Evolutionary conservation across 495 filamentous ascomycete species (phyloP), one percentile per base, ranked within the genome.

Genomic region (Articulospora tetracladia): DNA sequence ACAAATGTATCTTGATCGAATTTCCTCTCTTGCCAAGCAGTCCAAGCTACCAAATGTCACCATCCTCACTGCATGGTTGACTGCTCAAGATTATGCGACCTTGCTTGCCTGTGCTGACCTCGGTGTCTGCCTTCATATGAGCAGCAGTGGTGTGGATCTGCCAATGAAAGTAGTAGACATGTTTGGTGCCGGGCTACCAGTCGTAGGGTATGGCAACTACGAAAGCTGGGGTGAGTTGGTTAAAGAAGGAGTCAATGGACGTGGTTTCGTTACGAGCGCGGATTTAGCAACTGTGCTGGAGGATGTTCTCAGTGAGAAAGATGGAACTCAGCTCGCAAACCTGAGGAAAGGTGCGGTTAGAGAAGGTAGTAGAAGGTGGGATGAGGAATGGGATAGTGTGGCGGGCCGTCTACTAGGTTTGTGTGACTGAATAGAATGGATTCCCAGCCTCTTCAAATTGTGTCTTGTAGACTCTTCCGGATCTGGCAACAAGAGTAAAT

Each of bases 121-220:
- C 12, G 94, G 94, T 1, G 83, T 99, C 19, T 94, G 90, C 66
- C 77, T 99, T 51, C 94, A 99, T 72, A 95, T 83, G 55, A 95
- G 90, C 63, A 93, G 88, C 64, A 96, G 91, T 47, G 94, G 94
- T 2, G 91, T 99, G 0, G 94, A 99, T 74, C 74, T 99, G 23
- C 94, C 94, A 0, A 99, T 99, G 94, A 99, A 99, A 74, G 93
- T 99, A 8, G 93, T 99, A 6, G 94, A 99, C 67, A 94, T 99
- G 90, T 97, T 98, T 68, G 94, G 94, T 0, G 87, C 91, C 0
- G 94, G 94, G 0, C 73, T 99, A 53, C 94, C 94, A 0, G 95
- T 99, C 3, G 87, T 86, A 1, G 94, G 92, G 22, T 97, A 92
- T 82, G 79, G 75, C 22, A 80, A 79, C 8, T 97, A 93, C 65